Conservation (phyloP, 805 yeast species). For the Kurtzmaniella cleridarum region DNA sequence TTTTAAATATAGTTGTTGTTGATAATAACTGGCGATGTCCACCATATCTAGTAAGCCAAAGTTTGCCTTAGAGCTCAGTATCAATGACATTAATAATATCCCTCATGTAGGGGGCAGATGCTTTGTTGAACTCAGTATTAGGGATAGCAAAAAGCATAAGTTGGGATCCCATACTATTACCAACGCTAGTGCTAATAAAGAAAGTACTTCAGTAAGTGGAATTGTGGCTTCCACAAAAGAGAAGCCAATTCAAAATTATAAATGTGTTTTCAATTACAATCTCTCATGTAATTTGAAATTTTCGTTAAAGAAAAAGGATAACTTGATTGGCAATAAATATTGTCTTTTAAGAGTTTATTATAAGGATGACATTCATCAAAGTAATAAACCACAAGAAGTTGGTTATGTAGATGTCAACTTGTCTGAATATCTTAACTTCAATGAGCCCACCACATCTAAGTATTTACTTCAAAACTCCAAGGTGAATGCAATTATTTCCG, state of each 20-base stretch:
- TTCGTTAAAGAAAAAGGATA: slow-evolving; percentile 33
- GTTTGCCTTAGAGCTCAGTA: slow-evolving; percentile 53
- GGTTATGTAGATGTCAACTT: slow-evolving; percentile 68
- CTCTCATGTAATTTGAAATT: slow-evolving; percentile 35
- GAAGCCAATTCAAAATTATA: slow-evolving; percentile 33
- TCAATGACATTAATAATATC: slow-evolving; percentile 73
- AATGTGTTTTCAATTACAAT: slow-evolving; percentile 31
- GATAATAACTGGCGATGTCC: slow-evolving; percentile 8
- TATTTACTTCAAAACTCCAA: slow-evolving; percentile 74
- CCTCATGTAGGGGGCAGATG: slow-evolving; percentile 75
- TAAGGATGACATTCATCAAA: slow-evolving; percentile 18
- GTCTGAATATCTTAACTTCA: slow-evolving; percentile 61
- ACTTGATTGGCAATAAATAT: slow-evolving; percentile 39
- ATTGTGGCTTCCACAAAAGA: slow-evolving; percentile 25
- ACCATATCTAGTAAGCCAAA: slow-evolving; percentile 42
- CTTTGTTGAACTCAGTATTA: slow-evolving; percentile 56
- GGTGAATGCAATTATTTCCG: slow-evolving; percentile 70
- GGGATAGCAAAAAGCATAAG: slow-evolving; percentile 37
- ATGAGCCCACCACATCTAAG: slow-evolving; percentile 48
- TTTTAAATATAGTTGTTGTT: too few species aligned
- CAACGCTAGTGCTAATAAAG: slow-evolving; percentile 1
- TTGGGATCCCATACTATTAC: background rate
- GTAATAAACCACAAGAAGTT: slow-evolving; percentile 31
- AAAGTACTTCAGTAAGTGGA: slow-evolving; percentile 9
- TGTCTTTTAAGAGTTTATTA: slow-evolving; percentile 34